These are phyloP conservation scores for Pulveroboletus ravenelii DNA, from an alignment of 768 basidiomycete species.

Conservation along the genomic window DNA sequence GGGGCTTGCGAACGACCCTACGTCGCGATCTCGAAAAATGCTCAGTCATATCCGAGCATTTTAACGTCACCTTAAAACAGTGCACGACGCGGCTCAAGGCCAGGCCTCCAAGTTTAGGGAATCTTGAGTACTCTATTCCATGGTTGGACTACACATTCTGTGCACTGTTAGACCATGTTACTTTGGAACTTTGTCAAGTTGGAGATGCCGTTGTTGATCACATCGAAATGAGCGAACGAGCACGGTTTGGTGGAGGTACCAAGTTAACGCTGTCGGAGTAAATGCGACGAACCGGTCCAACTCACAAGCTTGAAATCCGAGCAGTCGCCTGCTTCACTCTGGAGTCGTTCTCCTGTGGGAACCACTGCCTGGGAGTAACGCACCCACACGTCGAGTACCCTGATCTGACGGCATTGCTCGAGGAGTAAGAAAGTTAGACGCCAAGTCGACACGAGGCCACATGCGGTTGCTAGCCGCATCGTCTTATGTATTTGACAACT, in stretches of 20 bases:
- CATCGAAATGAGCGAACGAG: no score
- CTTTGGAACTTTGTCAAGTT: no score
- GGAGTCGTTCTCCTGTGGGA: no score
- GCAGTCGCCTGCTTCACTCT: neutral
- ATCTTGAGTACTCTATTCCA: no score
- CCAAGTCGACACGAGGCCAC: neutral
- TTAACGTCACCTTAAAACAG: slow-evolving; percentile 5
- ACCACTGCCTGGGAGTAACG: neutral
- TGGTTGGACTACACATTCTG: no score
- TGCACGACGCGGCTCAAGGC: no score
- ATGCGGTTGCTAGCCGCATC: slow-evolving; percentile 1
- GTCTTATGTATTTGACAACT: neutral
- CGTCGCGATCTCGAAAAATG: slow-evolving; percentile 27
- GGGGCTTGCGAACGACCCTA: slow-evolving; percentile 26
- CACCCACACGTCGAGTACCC: neutral
- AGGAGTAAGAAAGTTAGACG: slow-evolving; percentile 3
- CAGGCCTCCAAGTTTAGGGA: no score
- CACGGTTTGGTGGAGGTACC: no score
- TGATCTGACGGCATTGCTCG: slow-evolving; percentile 1
- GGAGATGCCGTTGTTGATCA: no score
- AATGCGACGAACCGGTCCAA: neutral
- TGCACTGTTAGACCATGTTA: no score
- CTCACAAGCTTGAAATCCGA: neutral
- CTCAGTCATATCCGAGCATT: slow-evolving; percentile 27
- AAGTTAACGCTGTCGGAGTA: no score